These are phyloP conservation scores for Arabidopsis lyrata DNA, from an alignment of 441 rosid species.

Conservation along the genomic window DNA sequence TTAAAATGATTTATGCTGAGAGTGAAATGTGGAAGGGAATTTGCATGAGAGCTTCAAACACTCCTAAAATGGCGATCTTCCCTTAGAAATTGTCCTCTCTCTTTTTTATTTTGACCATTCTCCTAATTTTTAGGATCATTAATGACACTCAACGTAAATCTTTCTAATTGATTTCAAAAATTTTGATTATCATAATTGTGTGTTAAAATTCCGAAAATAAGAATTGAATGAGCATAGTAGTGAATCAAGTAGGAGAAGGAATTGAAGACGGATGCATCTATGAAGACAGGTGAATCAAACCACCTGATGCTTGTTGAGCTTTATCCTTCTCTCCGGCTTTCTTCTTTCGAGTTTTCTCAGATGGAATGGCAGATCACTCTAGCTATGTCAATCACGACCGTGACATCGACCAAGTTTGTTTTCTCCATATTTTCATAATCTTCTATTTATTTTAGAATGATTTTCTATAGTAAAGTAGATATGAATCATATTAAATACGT, in stretches of 20 bases:
- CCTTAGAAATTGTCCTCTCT: slow-evolving; percentile 43
- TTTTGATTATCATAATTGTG: too few species aligned
- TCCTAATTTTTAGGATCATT: slow-evolving; percentile 28
- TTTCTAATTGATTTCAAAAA: slow-evolving; percentile 2
- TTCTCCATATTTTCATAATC: background rate
- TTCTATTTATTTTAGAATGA: too few species aligned
- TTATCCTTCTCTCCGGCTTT: slow-evolving; percentile 41
- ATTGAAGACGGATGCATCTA: slow-evolving; percentile 74
- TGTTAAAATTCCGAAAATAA: background rate
- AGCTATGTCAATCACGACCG: slow-evolving; percentile 75
- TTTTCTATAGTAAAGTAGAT: too few species aligned
- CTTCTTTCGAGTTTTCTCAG: slow-evolving; percentile 60
- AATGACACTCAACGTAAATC: slow-evolving; percentile 1
- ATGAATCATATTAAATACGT: too few species aligned
- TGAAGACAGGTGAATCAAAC: slow-evolving; percentile 77
- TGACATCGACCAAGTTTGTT: slow-evolving; percentile 80
- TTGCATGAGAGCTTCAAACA: slow-evolving; percentile 53
- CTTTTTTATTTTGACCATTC: slow-evolving; percentile 27
- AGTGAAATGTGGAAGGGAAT: slow-evolving; percentile 47
- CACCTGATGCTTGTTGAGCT: slow-evolving; percentile 58
- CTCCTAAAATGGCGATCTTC: slow-evolving; percentile 47
- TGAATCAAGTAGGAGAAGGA: slow-evolving; percentile 45
- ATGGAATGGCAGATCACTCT: slow-evolving; percentile 99
- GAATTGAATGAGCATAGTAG: slow-evolving; percentile 57
- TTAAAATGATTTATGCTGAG: background rate